Conservation (phyloP, 2,329 filamentous ascomycete species). For the Aspergillus clavatus region DNA sequence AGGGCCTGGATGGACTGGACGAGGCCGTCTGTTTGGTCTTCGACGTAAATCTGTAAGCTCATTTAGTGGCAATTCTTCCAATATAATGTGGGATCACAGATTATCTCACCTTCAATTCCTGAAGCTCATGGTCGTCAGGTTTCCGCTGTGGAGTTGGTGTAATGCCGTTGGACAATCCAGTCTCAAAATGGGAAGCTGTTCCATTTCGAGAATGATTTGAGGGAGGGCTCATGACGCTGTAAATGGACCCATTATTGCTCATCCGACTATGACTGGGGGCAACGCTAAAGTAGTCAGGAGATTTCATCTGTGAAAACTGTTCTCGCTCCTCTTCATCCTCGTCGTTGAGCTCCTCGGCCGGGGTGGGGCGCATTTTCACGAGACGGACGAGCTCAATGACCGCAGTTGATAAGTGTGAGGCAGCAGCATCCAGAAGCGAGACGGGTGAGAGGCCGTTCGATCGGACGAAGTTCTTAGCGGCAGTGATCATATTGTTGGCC, state of each 20-base stretch:
- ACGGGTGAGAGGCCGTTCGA: conserved; percentile 83
- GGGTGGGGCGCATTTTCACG: conserved; percentile 77
- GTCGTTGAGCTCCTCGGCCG: conserved; percentile 69
- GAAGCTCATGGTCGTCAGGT: conserved; percentile 47
- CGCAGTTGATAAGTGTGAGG: conserved; percentile 79
- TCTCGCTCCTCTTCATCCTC: conserved; percentile 72
- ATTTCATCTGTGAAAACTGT: conserved; percentile 59
- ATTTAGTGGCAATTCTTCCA: conserved; percentile 19
- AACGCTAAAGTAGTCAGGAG: conserved; percentile 62
- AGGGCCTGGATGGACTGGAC: conserved; percentile 79
- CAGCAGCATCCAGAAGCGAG: conserved; percentile 88
- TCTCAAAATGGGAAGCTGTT: conserved; percentile 29
- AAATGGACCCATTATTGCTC: conserved; percentile 67
- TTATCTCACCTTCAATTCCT: conserved; percentile 55
- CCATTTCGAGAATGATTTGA: conserved; percentile 35
- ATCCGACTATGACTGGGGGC: conserved; percentile 45
- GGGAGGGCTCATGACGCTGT: conserved; percentile 68
- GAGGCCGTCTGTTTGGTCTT: conserved; percentile 74
- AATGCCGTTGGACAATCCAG: conserved; percentile 27
- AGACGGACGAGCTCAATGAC: conserved; percentile 78
- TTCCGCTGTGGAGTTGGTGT: conserved; percentile 28
- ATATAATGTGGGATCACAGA: conserved; percentile 2
- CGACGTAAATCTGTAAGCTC: conserved; percentile 62
- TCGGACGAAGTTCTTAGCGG: conserved; percentile 82
- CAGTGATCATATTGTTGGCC: conserved; percentile 92